A percentile compares a stretch with the other conserved stretches of the same genome.
phyloP scores from a whole-genome alignment of 1,139 yeast species.

The Saccharomycopsis hybrid region DNA sequence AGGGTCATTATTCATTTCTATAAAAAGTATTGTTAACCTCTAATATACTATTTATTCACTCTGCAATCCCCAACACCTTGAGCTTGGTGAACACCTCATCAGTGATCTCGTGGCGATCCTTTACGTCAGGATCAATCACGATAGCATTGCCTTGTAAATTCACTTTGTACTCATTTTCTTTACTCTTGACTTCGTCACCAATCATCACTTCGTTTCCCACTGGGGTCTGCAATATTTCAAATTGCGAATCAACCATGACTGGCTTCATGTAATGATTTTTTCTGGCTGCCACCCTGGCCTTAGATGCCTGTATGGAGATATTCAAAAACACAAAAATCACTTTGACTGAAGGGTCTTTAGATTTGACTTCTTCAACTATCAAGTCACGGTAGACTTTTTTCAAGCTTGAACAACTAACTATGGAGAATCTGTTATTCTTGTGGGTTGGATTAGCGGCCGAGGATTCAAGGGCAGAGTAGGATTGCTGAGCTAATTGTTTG shows the following conservation, averaged over 20 bases:
- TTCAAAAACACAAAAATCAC: constrained; percentile 62
- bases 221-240: constrained; percentile 70
- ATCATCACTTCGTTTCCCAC: constrained; percentile 29
- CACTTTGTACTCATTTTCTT: not conserved
- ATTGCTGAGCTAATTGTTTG: constrained; percentile 38
- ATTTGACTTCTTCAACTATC: constrained; percentile 32
- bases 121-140: constrained; percentile 12
- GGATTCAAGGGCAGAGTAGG: constrained; percentile 30
- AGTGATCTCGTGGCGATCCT: constrained; percentile 4
- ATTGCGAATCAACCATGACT: constrained; percentile 76
- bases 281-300: constrained; percentile 53
- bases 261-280: constrained; percentile 81
- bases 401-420: constrained; percentile 82
- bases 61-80: constrained; percentile 1
- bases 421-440: no score
- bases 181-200: constrained; percentile 5
- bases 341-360: constrained; percentile 31
- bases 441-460: not conserved
- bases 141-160: not conserved
- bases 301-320: constrained; percentile 55
- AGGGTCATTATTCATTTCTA: no score
- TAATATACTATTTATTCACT: no score
- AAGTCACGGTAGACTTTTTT: constrained; percentile 65
- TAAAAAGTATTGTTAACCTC: no score
- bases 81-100: constrained; percentile 6